Evolutionary conservation across 768 basidiomycete species (phyloP).

Genomic region (Leccinum longicurvipes): DNA sequence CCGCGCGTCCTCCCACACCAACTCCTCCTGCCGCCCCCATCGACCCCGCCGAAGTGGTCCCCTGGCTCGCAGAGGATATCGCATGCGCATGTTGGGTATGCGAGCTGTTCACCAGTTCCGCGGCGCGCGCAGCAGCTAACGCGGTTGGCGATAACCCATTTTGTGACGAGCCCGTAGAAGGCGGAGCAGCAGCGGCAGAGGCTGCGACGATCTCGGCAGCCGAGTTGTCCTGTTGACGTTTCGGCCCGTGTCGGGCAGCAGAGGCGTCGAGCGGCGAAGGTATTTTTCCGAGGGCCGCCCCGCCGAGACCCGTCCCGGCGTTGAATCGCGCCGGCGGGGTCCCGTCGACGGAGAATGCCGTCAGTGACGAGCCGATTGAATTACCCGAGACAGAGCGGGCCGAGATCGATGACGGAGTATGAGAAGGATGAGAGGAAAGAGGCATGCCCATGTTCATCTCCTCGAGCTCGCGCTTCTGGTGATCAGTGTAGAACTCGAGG

Average conservation of each 20-base stretch:
- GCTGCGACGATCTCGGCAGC: conserved; percentile 30
- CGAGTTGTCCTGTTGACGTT: conserved; percentile 50
- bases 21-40: background rate
- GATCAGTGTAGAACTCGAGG: conserved; percentile 97
- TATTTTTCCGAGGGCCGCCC: conserved; percentile 48
- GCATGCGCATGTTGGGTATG: conserved; percentile 40
- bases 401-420: conserved; percentile 32
- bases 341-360: conserved; percentile 33
- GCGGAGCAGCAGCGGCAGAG: background rate
- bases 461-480: conserved; percentile 92
- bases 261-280: conserved; percentile 30
- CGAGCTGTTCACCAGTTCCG: conserved; percentile 59
- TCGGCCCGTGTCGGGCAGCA: conserved; percentile 33
- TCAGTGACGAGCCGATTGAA: conserved; percentile 29
- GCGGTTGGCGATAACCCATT: conserved; percentile 42
- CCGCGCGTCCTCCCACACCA: conserved; percentile 18
- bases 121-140: conserved; percentile 55
- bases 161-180: conserved; percentile 13
- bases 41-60: conserved; percentile 2
- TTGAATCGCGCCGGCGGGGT: conserved; percentile 75
- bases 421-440: conserved; percentile 10
- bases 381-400: conserved; percentile 20
- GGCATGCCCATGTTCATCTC: conserved; percentile 43
- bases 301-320: conserved; percentile 90
- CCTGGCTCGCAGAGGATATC: conserved; percentile 35